Conservation (phyloP, 2,329 filamentous ascomycete genomes). For the Pyricularia sp. region DNA sequence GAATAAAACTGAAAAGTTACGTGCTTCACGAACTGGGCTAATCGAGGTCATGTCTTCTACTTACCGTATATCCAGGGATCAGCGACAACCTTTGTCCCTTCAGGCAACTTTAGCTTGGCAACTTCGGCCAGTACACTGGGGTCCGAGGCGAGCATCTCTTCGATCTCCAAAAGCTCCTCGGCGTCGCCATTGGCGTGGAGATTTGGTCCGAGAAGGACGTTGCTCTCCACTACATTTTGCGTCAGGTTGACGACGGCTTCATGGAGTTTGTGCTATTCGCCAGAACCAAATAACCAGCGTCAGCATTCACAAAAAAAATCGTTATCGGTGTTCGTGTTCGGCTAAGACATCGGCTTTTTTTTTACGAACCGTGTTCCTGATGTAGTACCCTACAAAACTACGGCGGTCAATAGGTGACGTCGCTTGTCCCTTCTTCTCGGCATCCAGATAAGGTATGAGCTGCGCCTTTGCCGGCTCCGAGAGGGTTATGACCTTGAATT, state of each 20-base stretch:
- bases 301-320: too few relatives aligned
- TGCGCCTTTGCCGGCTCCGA: conserved; percentile 41
- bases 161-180: conserved; percentile 45
- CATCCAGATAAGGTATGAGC: conserved; percentile 35
- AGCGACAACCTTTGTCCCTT: conserved; percentile 42
- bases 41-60: background rate
- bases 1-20: background rate
- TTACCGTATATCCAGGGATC: conserved; percentile 54
- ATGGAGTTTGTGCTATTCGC: conserved; percentile 43
- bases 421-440: conserved; percentile 27
- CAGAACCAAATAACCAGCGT: too few relatives aligned
- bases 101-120: conserved; percentile 47
- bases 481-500: conserved; percentile 52
- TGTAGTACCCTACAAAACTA: conserved; percentile 44
- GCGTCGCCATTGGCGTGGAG: conserved; percentile 46
- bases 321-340: too few relatives aligned
- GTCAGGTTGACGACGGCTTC: conserved; percentile 43
- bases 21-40: background rate
- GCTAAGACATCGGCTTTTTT: too few relatives aligned
- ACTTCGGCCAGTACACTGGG: conserved; percentile 45
- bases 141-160: conserved; percentile 41
- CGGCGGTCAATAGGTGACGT: conserved; percentile 31
- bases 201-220: conserved; percentile 44
- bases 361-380: conserved; percentile 40
- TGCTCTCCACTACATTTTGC: conserved; percentile 35